Evolutionary conservation across 495 filamentous ascomycete species (phyloP).

Genomic region (Clohesyomyces aquaticus): DNA sequence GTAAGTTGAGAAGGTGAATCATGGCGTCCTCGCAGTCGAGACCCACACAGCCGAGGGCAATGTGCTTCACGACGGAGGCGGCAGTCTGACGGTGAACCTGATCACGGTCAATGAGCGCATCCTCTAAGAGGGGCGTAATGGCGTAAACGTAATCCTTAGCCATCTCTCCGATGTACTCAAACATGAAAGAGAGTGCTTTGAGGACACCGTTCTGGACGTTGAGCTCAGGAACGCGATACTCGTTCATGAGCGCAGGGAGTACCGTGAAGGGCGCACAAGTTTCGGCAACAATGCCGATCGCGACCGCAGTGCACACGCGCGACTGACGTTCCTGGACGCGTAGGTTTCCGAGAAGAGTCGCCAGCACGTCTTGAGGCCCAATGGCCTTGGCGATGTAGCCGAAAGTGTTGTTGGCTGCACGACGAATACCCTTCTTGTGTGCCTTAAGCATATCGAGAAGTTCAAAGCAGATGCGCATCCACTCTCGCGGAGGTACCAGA

Average conservation of each 20-base stretch:
- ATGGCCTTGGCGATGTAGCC: slow-evolving; percentile 99
- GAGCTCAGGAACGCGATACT: slow-evolving; percentile 96
- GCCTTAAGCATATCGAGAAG: slow-evolving; percentile 99
- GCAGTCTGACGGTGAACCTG: slow-evolving; percentile 98
- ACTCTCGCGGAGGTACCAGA: slow-evolving; percentile 93
- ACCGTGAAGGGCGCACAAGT: slow-evolving; percentile 99
- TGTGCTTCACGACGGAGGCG: slow-evolving; percentile 93
- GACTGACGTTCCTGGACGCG: slow-evolving; percentile 97
- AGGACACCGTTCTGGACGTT: slow-evolving; percentile 98
- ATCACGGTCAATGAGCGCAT: slow-evolving; percentile 96
- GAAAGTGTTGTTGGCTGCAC: slow-evolving; percentile 99
- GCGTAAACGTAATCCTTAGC: slow-evolving; percentile 99
- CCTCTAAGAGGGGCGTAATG: slow-evolving; percentile 94
- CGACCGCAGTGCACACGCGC: slow-evolving; percentile 96
- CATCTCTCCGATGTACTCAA: slow-evolving; percentile 99
- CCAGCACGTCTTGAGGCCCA: slow-evolving; percentile 95
- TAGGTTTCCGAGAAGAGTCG: slow-evolving; percentile 94
- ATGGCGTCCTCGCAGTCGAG: slow-evolving; percentile 99
- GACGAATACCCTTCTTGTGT: slow-evolving; percentile 86
- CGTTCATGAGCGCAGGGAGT: slow-evolving; percentile 99
- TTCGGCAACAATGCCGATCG: slow-evolving; percentile 99
- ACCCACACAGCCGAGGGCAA: slow-evolving; percentile 93
- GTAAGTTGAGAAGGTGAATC: slow-evolving; percentile 93
- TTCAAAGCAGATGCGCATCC: slow-evolving; percentile 99
- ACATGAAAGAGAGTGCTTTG: slow-evolving; percentile 95